Percentiles rank a stretch among this genome's conserved stretches.
phyloP scores from a whole-genome alignment of 2,329 filamentous ascomycete genomes.

The Aspergillus persii region DNA sequence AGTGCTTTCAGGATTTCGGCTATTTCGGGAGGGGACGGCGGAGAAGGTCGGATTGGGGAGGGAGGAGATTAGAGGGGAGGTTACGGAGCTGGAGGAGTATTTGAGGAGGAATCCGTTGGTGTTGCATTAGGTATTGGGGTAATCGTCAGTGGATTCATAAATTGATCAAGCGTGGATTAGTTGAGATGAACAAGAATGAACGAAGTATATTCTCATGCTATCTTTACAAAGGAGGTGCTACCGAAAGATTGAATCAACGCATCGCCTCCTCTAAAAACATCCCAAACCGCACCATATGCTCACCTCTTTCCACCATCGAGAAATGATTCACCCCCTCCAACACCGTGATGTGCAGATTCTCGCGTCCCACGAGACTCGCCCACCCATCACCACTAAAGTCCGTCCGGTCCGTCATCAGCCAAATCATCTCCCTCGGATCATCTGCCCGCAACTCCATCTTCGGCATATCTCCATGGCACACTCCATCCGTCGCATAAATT shows the following conservation, averaged over 20 bases:
- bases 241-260: neutral
- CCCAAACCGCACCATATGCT: neutral
- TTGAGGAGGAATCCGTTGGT: neutral
- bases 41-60: neutral
- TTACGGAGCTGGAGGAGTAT: constrained; percentile 5
- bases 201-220: too few species aligned
- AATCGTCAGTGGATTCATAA: too few species aligned
- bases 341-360: constrained; percentile 34
- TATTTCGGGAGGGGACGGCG: constrained; percentile 5
- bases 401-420: constrained; percentile 48
- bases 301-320: constrained; percentile 15
- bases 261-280: neutral
- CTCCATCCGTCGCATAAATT: constrained; percentile 50
- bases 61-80: neutral
- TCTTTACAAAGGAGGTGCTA: neutral
- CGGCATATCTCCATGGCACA: constrained; percentile 44
- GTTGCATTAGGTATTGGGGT: too few species aligned
- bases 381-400: constrained; percentile 50
- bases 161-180: too few species aligned
- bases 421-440: constrained; percentile 50
- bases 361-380: constrained; percentile 43
- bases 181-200: too few species aligned
- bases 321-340: constrained; percentile 38
- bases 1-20: constrained; percentile 1
- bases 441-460: constrained; percentile 27